Evolutionary conservation across 345 rosid species (phyloP), one percentile per base, ranked within the genome.

Genomic region (Triadica sebifera): DNA sequence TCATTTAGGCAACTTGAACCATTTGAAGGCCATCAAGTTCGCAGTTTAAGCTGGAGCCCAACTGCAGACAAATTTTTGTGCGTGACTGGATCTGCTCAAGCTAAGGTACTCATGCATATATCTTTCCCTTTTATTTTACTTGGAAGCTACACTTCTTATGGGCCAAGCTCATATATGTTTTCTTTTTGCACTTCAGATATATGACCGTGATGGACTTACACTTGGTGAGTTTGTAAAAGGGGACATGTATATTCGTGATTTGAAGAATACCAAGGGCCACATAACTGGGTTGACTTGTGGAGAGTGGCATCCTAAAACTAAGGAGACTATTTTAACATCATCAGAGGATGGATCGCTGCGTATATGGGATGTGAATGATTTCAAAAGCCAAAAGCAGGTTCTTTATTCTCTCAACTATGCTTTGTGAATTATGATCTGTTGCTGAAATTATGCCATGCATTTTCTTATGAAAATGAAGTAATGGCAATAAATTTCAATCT

Each of bases 261-360:
- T 95, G 61, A 95, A 95, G 87, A 93, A 93, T 81, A 95, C 99
- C 0, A 93, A 95, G 80, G 99, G 99, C 11, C 99, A 95, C 71
- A 90, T 95, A 43, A 73, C 93, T 49, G 99, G 99, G 46, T 84
- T 95, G 85, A 95, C 99, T 75, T 86, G 90, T 77, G 98, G 99
- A 64, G 94, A 95, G 80, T 95, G 99, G 98, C 91, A 95, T 79
- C 99, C 98, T 1, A 85, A 85, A 81, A 67, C 69, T 46, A 95
- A 87, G 83, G 97, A 93, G 85, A 95, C 97, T 3, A 75, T 95
- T 77, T 82, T 95, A 69, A 95, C 99, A 51, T 93, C 99, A 3
- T 95, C 99, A 0, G 99, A 95, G 83, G 99, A 95, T 72, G 98
- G 99, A 41, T 95, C 97, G 12, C 82, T 95, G 82, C 94, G 98